phyloP scores from a whole-genome alignment of 2,329 filamentous ascomycete species.

The Botrytis squamosa region DNA sequence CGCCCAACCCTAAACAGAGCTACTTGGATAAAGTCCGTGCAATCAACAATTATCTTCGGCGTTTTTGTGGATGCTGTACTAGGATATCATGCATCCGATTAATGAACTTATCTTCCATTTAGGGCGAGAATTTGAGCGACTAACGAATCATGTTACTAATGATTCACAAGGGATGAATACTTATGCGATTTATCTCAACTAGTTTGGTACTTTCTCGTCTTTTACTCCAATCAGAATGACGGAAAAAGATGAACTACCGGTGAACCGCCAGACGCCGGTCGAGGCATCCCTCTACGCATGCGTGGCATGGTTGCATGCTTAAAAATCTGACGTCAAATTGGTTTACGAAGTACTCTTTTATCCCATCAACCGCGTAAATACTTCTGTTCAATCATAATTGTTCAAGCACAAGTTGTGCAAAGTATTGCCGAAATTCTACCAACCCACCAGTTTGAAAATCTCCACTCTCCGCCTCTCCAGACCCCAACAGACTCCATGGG shows the following conservation, averaged over 20 bases:
- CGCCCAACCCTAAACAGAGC: too few species aligned
- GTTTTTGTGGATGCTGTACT: conserved; percentile 7
- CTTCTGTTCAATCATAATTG: not conserved
- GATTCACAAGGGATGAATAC: not conserved
- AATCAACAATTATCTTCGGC: conserved; percentile 7
- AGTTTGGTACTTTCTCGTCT: not conserved
- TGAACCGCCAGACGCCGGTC: not conserved
- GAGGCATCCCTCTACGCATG: not conserved
- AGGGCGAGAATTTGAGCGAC: conserved; percentile 16
- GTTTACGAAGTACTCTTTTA: not conserved
- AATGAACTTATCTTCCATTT: not conserved
- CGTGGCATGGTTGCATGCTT: not conserved
- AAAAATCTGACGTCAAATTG: not conserved
- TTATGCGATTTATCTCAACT: not conserved
- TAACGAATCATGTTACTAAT: conserved; percentile 1
- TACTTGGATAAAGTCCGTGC: not conserved
- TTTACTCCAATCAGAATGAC: not conserved
- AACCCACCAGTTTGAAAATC: not conserved
- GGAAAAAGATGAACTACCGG: not conserved
- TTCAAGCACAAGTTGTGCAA: conserved; percentile 8
- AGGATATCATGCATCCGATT: not conserved
- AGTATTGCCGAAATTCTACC: conserved; percentile 9
- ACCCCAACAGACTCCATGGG: conserved; percentile 11
- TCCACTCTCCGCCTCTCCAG: conserved; percentile 16
- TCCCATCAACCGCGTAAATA: not conserved